These are phyloP conservation scores for Xylaria cubensis DNA, from an alignment of 495 filamentous ascomycete species.

Conservation along the genomic window DNA sequence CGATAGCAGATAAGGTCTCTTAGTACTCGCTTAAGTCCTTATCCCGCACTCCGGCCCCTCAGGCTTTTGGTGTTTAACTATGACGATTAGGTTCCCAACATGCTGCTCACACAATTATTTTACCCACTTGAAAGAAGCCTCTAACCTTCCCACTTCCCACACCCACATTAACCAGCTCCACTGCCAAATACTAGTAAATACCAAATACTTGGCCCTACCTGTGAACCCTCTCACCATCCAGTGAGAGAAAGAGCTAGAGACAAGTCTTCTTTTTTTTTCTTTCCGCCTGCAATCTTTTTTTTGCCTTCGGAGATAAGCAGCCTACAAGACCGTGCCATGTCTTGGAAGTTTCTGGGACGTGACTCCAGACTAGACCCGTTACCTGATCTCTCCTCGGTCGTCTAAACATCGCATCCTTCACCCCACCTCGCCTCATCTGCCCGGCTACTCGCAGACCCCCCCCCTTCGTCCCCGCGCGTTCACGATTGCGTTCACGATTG, in stretches of 20 bases:
- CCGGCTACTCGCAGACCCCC: neutral
- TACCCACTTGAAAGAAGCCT: slow-evolving; percentile 10
- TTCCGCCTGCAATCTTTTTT: neutral
- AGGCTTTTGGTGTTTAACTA: neutral
- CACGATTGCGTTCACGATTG: neutral
- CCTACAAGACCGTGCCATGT: slow-evolving; percentile 25
- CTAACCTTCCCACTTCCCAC: slow-evolving; percentile 1
- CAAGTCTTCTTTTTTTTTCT: neutral
- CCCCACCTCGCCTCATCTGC: slow-evolving; percentile 20
- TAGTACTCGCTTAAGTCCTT: slow-evolving; percentile 23
- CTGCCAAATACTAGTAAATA: slow-evolving; percentile 1
- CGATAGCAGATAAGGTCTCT: slow-evolving; percentile 13
- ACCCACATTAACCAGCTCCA: neutral
- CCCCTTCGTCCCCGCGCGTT: neutral
- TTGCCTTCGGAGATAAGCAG: slow-evolving; percentile 23
- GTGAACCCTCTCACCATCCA: slow-evolving; percentile 7
- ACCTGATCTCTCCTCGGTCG: slow-evolving; percentile 10
- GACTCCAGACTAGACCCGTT: slow-evolving; percentile 19
- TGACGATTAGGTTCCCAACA: neutral
- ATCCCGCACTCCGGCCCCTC: neutral
- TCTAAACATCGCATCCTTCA: slow-evolving; percentile 16
- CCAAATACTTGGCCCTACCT: neutral
- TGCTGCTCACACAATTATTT: slow-evolving; percentile 14
- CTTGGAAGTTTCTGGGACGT: slow-evolving; percentile 15
- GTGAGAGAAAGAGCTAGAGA: neutral